These are phyloP conservation scores for Blumeria hordei DNA, from an alignment of 2,329 filamentous ascomycete genomes.

Conservation along the genomic window DNA sequence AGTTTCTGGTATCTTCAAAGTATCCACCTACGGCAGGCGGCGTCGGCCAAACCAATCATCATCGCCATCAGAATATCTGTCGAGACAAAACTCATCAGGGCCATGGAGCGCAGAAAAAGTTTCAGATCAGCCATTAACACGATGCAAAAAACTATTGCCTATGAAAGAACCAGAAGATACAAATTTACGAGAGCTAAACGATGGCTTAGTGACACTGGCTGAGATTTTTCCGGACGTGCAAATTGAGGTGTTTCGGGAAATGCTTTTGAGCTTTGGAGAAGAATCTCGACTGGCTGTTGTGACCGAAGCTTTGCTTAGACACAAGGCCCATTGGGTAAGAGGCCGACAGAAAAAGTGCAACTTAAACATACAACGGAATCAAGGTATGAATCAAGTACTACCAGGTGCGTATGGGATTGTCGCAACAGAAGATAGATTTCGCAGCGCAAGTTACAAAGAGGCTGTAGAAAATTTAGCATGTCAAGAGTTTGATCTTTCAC, in stretches of 20 bases:
- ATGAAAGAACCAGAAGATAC: conserved; percentile 21
- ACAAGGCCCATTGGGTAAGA: conserved; percentile 43
- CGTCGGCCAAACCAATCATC: background rate
- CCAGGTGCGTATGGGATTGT: conserved; percentile 16
- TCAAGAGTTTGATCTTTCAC: conserved; percentile 52
- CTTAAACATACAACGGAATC: conserved; percentile 13
- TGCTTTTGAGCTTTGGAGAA: conserved; percentile 49
- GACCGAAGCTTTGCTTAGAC: conserved; percentile 53
- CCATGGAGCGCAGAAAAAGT: background rate
- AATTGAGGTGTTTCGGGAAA: conserved; percentile 60
- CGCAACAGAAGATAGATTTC: conserved; percentile 38
- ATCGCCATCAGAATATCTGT: background rate
- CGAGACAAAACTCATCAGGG: background rate
- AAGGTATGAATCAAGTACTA: conserved; percentile 5
- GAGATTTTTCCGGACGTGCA: conserved; percentile 62
- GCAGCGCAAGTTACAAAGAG: conserved; percentile 39
- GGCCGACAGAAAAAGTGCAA: conserved; percentile 32
- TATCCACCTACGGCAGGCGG: background rate
- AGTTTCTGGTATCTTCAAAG: background rate
- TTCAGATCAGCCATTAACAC: background rate
- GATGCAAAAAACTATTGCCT: background rate
- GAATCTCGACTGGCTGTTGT: conserved; percentile 57
- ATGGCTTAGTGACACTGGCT: conserved; percentile 40
- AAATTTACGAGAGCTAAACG: conserved; percentile 46
- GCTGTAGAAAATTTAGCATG: conserved; percentile 44